phyloP scores from a whole-genome alignment of 2,329 filamentous ascomycete species.

The Plenodomus lindquistii region DNA sequence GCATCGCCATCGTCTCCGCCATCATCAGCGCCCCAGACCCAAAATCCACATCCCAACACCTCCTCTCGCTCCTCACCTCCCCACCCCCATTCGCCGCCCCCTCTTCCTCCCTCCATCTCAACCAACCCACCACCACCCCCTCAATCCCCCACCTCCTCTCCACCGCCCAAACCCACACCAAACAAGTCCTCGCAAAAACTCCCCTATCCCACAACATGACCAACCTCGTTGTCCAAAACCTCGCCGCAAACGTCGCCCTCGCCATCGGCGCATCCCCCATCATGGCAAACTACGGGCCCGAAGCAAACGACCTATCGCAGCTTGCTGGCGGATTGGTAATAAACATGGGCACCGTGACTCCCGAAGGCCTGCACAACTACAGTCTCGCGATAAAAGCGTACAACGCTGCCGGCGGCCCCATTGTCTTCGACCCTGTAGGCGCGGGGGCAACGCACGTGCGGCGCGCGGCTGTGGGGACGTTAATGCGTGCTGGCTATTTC shows the following conservation, averaged over 20 bases:
- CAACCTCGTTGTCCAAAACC: constrained; percentile 92
- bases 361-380: constrained; percentile 73
- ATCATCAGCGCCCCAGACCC: constrained; percentile 76
- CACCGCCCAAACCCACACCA: constrained; percentile 53
- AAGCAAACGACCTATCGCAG: constrained; percentile 78
- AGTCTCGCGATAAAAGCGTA: constrained; percentile 76
- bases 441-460: constrained; percentile 80
- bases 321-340: constrained; percentile 80
- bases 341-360: constrained; percentile 92
- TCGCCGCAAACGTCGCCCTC: constrained; percentile 88
- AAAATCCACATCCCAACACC: constrained; percentile 61
- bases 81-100: constrained; percentile 28
- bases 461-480: constrained; percentile 68
- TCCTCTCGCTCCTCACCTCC: constrained; percentile 60
- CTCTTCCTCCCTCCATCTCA: constrained; percentile 11
- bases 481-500: constrained; percentile 76
- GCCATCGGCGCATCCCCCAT: constrained; percentile 86
- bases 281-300: constrained; percentile 86
- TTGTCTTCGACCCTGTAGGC: constrained; percentile 88
- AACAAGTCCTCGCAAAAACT: constrained; percentile 62
- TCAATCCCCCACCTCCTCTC: constrained; percentile 10
- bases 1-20: constrained; percentile 86
- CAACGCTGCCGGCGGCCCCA: constrained; percentile 73
- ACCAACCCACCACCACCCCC: constrained; percentile 27
- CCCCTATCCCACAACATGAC: constrained; percentile 97